A percentile compares a stretch with the other conserved stretches of the same genome.
These are phyloP conservation scores for Russula sp. DNA, from an alignment of 768 basidiomycete genomes.

Conservation along the genomic window DNA sequence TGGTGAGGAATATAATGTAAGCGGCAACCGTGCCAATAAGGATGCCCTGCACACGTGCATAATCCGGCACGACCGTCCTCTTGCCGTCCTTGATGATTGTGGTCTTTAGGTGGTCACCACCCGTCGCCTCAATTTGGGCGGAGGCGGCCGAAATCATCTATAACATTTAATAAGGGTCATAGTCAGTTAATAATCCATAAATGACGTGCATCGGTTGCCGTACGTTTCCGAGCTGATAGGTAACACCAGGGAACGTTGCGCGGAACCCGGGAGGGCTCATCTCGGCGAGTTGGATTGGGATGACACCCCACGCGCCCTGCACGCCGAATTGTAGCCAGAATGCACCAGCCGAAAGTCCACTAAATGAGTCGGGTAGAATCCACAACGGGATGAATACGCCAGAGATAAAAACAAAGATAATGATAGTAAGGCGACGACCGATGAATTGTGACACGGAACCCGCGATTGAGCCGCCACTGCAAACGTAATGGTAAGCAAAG, in stretches of 20 bases:
- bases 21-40: slow-evolving; percentile 82
- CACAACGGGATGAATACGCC: slow-evolving; percentile 43
- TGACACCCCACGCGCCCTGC: slow-evolving; percentile 40
- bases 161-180: neutral
- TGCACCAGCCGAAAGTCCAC: slow-evolving; percentile 45
- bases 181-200: neutral
- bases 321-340: slow-evolving; percentile 50
- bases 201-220: no score
- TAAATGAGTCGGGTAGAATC: slow-evolving; percentile 46
- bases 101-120: slow-evolving; percentile 27
- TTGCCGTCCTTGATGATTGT: slow-evolving; percentile 24
- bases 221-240: slow-evolving; percentile 46
- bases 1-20: slow-evolving; percentile 70
- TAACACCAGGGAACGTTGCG: slow-evolving; percentile 45
- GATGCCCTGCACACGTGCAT: slow-evolving; percentile 75
- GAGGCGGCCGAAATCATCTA: slow-evolving; percentile 47
- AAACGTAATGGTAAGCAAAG: no score
- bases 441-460: no score
- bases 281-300: slow-evolving; percentile 48
- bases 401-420: no score
- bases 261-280: slow-evolving; percentile 50
- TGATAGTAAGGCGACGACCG: no score
- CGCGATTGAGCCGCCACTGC: no score
- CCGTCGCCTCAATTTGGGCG: slow-evolving; percentile 49
- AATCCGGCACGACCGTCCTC: slow-evolving; percentile 39